These are phyloP conservation scores for Pleurostoma richardsiae DNA, from an alignment of 2,329 filamentous ascomycete species.

Conservation along the genomic window DNA sequence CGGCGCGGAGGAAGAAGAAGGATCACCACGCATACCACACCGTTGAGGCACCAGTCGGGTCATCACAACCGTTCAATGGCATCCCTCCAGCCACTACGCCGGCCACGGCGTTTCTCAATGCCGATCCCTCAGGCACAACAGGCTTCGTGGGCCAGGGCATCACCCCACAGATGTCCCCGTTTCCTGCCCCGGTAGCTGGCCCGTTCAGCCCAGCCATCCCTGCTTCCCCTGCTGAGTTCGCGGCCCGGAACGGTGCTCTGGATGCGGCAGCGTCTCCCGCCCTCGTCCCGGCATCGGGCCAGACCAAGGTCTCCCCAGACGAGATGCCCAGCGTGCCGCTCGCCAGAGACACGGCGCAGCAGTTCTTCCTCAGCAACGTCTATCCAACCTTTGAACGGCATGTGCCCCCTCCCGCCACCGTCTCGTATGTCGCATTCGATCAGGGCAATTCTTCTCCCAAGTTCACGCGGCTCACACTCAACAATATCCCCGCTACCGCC, in stretches of 20 bases:
- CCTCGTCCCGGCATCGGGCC: conserved; percentile 55
- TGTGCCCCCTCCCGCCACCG: conserved; percentile 78
- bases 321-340: conserved; percentile 88
- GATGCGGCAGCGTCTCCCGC: conserved; percentile 33
- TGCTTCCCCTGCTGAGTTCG: conserved; percentile 39
- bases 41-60: conserved; percentile 62
- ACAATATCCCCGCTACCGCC: conserved; percentile 79
- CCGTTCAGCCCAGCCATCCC: conserved; percentile 41
- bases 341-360: conserved; percentile 76
- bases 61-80: conserved; percentile 65
- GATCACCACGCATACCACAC: conserved; percentile 89
- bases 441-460: conserved; percentile 97
- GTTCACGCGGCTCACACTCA: conserved; percentile 84
- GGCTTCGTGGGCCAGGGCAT: conserved; percentile 47
- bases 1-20: conserved; percentile 77
- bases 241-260: conserved; percentile 29
- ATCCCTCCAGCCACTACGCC: conserved; percentile 54
- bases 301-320: conserved; percentile 79
- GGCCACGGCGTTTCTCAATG: conserved; percentile 54
- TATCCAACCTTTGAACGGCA: conserved; percentile 96
- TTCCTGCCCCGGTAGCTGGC: conserved; percentile 53
- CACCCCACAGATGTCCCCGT: conserved; percentile 21
- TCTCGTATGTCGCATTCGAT: conserved; percentile 90
- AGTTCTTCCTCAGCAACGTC: conserved; percentile 79
- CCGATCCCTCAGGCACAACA: conserved; percentile 37